Base-by-base conservation (phyloP, 352 stramenopile species). In the Pythium insidiosum region DNA sequence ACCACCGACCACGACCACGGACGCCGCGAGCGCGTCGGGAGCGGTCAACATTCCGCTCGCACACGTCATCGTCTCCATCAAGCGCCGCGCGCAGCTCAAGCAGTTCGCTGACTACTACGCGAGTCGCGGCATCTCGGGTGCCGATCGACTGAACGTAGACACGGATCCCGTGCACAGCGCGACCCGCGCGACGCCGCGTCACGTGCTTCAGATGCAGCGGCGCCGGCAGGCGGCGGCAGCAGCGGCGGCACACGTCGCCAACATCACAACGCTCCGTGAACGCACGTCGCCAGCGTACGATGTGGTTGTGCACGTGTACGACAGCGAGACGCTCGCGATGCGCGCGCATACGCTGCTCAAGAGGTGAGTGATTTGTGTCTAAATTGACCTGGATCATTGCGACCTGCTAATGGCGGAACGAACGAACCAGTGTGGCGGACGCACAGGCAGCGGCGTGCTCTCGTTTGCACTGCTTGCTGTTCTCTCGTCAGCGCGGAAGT, bases 51-150 rank as follows among this genome's bases (percentile, higher is more conserved):
- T 85, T 10, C 72, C 74, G 10, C 47, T 88, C 3, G 56, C 72
- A 3, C 74, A 88, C 13, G 69, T 88, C 12, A 79, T 88, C 36
- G 66, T 85, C 11, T 80, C 67, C 10, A 73, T 88, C 51, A 84
- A 88, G 46, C 71, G 74, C 0, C 67, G 74, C 5, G 56, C 58
- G 10, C 74, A 88, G 39, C 58, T 88, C 43, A 64, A 73, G 41
- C 67, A 84, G 37, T 88, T 88, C 36, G 70, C 74, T 7, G 61
- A 58, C 38, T 88, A 82, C 58, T 88, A 88, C 50, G 55, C 60
- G 9, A 78, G 63, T 48, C 68, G 73, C 15, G 74, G 74, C 6
- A 83, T 88, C 41, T 79, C 74, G 1, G 74, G 74, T 1, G 65
- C 74, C 0, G 64, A 76, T 35, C 59, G 69, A 24, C 42, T 88